Conservation (phyloP, 2,329 filamentous ascomycete species). For the Exophiala xenobiotica region DNA sequence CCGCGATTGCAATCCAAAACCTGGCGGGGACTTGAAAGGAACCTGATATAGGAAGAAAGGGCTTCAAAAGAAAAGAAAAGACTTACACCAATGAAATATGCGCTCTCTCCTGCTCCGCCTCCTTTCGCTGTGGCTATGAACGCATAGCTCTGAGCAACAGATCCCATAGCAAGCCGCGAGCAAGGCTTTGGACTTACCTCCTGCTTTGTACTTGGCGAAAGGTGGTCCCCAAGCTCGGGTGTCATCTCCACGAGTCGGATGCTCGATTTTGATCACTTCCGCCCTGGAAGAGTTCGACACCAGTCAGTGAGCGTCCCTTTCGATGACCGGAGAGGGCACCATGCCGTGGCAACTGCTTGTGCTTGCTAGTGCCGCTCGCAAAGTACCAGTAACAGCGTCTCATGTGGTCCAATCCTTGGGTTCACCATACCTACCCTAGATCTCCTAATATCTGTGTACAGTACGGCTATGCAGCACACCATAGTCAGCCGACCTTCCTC, state of each 20-base stretch:
- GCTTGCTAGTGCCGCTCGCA: too few relatives aligned
- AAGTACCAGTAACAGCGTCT: slow-evolving; percentile 30
- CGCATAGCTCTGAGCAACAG: neutral
- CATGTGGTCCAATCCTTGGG: neutral
- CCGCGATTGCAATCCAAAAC: too few relatives aligned
- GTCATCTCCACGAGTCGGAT: slow-evolving; percentile 86
- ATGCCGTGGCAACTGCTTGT: too few relatives aligned
- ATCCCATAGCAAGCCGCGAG: neutral
- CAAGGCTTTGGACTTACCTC: slow-evolving; percentile 48
- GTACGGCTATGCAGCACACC: slow-evolving; percentile 66
- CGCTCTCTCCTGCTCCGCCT: slow-evolving; percentile 74
- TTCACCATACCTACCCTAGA: slow-evolving; percentile 68
- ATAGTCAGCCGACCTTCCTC: neutral
- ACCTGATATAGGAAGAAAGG: too few relatives aligned
- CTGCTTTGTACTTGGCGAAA: slow-evolving; percentile 74
- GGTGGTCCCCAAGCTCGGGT: slow-evolving; percentile 96
- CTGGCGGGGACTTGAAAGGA: too few relatives aligned
- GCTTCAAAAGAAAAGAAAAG: slow-evolving; percentile 7
- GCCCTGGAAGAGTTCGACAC: slow-evolving; percentile 59
- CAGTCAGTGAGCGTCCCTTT: neutral
- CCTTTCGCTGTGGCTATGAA: slow-evolving; percentile 19
- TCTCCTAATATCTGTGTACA: slow-evolving; percentile 96
- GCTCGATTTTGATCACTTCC: slow-evolving; percentile 96
- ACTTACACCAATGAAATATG: slow-evolving; percentile 85
- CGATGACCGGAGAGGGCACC: too few relatives aligned